Base-by-base conservation (phyloP, 2,329 filamentous ascomycete genomes). In the Xylaria polymorpha region DNA sequence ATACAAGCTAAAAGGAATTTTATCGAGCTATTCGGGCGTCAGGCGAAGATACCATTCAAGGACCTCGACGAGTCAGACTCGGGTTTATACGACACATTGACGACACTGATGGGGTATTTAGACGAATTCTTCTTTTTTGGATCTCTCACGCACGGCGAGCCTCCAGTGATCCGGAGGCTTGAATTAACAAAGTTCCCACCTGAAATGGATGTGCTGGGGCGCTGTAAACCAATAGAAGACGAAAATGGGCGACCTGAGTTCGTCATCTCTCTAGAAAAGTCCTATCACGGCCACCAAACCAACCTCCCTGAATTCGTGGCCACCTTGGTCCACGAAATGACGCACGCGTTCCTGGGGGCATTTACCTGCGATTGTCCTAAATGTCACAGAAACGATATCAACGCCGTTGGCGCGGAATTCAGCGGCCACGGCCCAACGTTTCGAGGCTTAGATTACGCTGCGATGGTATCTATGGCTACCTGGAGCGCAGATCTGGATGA, bases 81-180 rank as follows among this genome's bases (percentile, higher is more conserved):
- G 41, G 22, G 39, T 35, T 15, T 65, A n/a, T n/a, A 44, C 39
- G n/a, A 8, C 25, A 57, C 48, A 14, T n/a, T 70, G 48, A 35
- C 6, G 10, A 18, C 1, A 12, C 18, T 67, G 9, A 60, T 57
- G 64, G 4, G 5, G 9, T 20, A 61, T 25, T 12, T 64, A 12
- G 67, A 70, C 32, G 56, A 64, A 1, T 67, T 60, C 46, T 64
- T 69, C 53, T 69, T 67, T 48, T 64, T 70, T 51, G 60, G 64
- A 22, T 67, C 64, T 7, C 53, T 70, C 37, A 64, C 56, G 0
- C 15, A 25, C 3, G 12, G 37, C 15, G 9, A 7, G 2, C 37
- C 5, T 4, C 22, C 32, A 3, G 5, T 32, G 1, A 29, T 55
- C 6, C 9, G 15, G 1, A n/a, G 20, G 6, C 10, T 61, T 7